Conservation (phyloP, 2,329 filamentous ascomycete genomes). For the Helicocarpus griseus region DNA sequence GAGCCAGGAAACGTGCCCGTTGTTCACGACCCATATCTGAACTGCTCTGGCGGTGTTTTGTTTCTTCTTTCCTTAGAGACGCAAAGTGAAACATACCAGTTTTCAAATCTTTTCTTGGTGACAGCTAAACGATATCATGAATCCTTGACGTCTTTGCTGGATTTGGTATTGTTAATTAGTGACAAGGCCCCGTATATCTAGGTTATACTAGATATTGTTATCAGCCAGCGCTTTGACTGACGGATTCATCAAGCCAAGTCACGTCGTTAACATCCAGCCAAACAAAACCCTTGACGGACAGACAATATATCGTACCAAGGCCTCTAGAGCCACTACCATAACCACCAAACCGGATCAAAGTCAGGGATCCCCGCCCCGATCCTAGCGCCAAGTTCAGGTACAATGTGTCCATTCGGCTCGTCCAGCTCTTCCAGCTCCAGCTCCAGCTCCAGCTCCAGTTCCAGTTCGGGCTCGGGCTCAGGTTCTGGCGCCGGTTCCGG, state of each 20-base stretch:
- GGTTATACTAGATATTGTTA: too few species aligned
- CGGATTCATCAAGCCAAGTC: neutral
- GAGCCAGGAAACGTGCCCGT: neutral
- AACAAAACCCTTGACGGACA: too few species aligned
- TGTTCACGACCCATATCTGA: neutral
- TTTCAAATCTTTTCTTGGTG: neutral
- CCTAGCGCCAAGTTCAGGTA: neutral
- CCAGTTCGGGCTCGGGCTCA: neutral
- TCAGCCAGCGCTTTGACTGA: neutral
- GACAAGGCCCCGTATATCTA: too few species aligned
- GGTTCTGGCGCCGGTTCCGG: too few species aligned
- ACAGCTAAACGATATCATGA: neutral
- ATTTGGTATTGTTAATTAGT: neutral
- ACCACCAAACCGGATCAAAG: neutral
- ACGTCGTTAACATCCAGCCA: neutral
- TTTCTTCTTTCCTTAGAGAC: neutral
- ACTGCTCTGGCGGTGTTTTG: neutral
- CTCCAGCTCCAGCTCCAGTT: conserved; percentile 12
- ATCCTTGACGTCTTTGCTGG: neutral
- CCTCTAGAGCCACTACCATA: neutral
- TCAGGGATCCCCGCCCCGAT: too few species aligned
- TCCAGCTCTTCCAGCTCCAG: neutral
- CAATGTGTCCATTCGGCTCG: neutral
- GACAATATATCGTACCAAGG: neutral
- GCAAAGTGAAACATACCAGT: neutral